Conservation (phyloP, 73 alveolate genomes). For the Paramecium caudatum region DNA sequence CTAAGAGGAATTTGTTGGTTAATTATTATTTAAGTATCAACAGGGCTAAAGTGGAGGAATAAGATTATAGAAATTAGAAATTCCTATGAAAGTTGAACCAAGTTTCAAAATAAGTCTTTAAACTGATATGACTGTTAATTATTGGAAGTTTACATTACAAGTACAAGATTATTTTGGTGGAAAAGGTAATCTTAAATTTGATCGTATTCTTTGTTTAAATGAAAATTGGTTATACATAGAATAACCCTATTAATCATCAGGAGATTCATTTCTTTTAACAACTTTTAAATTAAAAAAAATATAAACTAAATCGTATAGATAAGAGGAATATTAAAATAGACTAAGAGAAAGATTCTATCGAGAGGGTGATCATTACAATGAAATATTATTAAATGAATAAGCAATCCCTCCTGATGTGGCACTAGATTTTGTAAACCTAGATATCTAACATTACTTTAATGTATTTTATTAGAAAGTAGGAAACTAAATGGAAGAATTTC, state of each 20-base stretch:
- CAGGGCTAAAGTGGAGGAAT: conserved; percentile 37
- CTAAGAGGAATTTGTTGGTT: conserved; percentile 62
- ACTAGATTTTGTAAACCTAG: conserved; percentile 39
- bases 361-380: conserved; percentile 48
- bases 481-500: conserved; percentile 49
- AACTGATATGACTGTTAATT: conserved; percentile 29
- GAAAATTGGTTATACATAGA: conserved; percentile 42
- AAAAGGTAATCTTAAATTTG: conserved; percentile 37
- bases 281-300: conserved; percentile 24
- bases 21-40: conserved; percentile 40
- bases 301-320: neutral
- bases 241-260: conserved; percentile 32
- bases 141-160: conserved; percentile 60
- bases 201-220: conserved; percentile 49
- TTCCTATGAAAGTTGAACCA: conserved; percentile 57
- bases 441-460: conserved; percentile 55
- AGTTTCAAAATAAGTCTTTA: conserved; percentile 51
- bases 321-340: conserved; percentile 9
- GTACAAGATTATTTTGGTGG: conserved; percentile 62
- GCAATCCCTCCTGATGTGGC: conserved; percentile 18
- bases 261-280: conserved; percentile 34
- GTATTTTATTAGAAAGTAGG: neutral
- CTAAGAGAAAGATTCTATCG: conserved; percentile 17
- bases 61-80: conserved; percentile 15
- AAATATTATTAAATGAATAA: conserved; percentile 21